Percentiles rank a stretch among this genome's conserved stretches.
Conservation (phyloP, 2,329 filamentous ascomycete genomes). For the Cercospora zeina region DNA sequence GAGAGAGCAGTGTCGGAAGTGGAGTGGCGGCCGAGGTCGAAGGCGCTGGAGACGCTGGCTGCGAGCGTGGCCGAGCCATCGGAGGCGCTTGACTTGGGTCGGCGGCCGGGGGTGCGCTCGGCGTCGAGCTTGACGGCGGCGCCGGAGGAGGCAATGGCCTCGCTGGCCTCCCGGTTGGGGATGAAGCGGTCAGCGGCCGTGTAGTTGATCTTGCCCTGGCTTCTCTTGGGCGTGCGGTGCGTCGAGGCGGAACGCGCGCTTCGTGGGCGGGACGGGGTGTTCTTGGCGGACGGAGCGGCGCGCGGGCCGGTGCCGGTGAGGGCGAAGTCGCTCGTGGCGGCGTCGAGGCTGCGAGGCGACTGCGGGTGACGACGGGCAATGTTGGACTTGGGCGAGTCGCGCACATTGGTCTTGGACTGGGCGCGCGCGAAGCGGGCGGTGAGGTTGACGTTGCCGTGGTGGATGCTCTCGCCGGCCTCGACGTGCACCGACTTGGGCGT, state of each 20-base stretch:
- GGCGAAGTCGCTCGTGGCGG: conserved; percentile 89
- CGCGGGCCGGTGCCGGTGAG: conserved; percentile 75
- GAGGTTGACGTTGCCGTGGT: conserved; percentile 70
- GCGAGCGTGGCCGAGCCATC: conserved; percentile 77
- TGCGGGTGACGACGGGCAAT: conserved; percentile 68
- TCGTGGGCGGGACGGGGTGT: conserved; percentile 46
- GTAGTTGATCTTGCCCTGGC: conserved; percentile 67
- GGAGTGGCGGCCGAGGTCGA: conserved; percentile 61
- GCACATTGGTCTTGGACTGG: conserved; percentile 65
- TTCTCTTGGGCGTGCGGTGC: conserved; percentile 44
- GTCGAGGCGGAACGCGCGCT: conserved; percentile 45
- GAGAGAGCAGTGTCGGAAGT: conserved; percentile 68
- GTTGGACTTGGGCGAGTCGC: conserved; percentile 94
- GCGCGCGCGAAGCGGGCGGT: conserved; percentile 75
- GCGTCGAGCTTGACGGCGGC: conserved; percentile 79
- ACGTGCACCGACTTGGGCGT: conserved; percentile 58
- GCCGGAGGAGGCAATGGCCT: conserved; percentile 69
- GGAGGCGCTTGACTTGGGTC: conserved; percentile 67
- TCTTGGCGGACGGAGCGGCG: conserved; percentile 47
- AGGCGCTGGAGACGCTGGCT: conserved; percentile 64
- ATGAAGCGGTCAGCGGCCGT: conserved; percentile 82
- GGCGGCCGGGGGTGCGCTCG: conserved; percentile 61
- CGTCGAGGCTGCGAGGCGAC: conserved; percentile 82
- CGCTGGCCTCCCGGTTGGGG: conserved; percentile 86
- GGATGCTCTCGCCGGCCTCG: conserved; percentile 67